These are phyloP conservation scores for Zasmidium cellare DNA, from an alignment of 2,329 filamentous ascomycete genomes.

Conservation along the genomic window DNA sequence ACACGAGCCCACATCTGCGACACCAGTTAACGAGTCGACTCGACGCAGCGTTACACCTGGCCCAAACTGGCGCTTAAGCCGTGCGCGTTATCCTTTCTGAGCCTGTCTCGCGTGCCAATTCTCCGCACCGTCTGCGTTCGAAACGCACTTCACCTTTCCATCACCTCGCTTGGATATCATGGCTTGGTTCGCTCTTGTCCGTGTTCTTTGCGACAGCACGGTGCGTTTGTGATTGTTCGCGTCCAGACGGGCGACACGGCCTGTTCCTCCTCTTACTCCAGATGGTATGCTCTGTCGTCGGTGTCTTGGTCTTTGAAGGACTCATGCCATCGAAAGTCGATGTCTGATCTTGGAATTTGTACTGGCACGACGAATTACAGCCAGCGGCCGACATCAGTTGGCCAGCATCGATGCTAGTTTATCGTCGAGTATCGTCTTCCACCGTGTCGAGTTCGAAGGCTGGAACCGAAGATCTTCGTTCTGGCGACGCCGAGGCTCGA, in stretches of 20 bases:
- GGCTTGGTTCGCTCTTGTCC: neutral
- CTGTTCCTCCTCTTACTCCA: too few species aligned
- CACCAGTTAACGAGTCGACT: neutral
- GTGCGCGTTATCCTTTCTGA: neutral
- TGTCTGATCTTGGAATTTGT: too few species aligned
- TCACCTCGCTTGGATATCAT: neutral
- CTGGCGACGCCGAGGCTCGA: neutral
- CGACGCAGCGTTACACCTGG: neutral
- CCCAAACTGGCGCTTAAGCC: neutral
- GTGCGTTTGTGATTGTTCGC: neutral
- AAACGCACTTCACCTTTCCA: neutral
- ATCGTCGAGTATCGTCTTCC: neutral
- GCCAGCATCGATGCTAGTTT: too few species aligned
- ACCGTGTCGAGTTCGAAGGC: neutral
- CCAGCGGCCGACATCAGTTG: too few species aligned
- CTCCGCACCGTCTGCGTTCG: neutral
- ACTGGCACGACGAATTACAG: too few species aligned
- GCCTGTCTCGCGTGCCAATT: neutral
- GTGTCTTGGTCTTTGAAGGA: too few species aligned
- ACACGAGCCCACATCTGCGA: neutral
- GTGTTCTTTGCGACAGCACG: neutral
- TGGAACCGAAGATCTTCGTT: neutral
- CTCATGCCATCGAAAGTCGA: too few species aligned
- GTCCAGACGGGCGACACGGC: too few species aligned
- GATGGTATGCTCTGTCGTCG: too few species aligned